Evolutionary conservation across 176 grass and related monocot species (phyloP).

Genomic region (Pontederia crassipes): DNA sequence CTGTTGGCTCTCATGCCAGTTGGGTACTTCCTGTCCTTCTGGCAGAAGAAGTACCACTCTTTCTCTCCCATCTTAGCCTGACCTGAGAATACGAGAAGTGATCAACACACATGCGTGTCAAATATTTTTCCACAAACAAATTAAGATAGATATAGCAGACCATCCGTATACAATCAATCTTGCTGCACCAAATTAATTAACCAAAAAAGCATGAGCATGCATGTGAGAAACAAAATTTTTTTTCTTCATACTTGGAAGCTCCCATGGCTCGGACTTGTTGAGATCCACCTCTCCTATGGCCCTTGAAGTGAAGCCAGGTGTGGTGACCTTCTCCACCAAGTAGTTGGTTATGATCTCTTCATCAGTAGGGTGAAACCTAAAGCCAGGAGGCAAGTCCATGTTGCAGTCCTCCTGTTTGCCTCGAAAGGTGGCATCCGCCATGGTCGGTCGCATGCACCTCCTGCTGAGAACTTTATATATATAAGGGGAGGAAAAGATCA

Average conservation of each 20-base stretch:
- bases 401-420: neutral
- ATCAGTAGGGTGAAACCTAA: constrained; percentile 2
- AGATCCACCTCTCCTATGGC: neutral
- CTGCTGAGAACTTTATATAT: neutral
- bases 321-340: neutral
- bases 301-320: neutral
- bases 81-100: neutral
- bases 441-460: neutral
- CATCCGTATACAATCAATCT: no score
- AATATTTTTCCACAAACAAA: neutral
- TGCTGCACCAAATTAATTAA: no score
- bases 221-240: neutral
- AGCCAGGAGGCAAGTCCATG: neutral
- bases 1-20: no score
- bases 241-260: neutral
- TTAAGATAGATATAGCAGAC: neutral
- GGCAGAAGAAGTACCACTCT: neutral
- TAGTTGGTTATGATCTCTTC: constrained; percentile 3
- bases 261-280: constrained; percentile 2
- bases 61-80: constrained; percentile 1
- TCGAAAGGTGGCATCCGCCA: neutral
- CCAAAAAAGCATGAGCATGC: neutral
- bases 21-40: no score
- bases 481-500: neutral
- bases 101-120: neutral